A percentile compares a stretch with the other conserved stretches of the same genome.
Conservation (phyloP, 139 green algal species). For the Auxenochlorella pyrenoidosa region DNA sequence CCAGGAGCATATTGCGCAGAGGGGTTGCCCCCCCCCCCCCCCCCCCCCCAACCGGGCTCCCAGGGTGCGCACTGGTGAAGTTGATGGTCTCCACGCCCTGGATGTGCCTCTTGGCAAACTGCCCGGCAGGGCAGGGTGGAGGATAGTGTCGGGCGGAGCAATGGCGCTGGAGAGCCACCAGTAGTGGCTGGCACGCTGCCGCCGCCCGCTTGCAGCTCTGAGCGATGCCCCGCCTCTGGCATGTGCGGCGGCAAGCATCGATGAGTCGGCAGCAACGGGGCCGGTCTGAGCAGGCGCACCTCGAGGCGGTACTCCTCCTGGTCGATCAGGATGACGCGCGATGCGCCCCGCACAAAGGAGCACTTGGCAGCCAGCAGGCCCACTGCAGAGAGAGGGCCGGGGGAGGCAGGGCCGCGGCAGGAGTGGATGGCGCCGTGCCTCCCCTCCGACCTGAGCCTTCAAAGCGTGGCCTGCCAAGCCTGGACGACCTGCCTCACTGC, state of each 20-base stretch:
- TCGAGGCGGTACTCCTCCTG: conserved; percentile 61
- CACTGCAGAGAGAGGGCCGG: conserved; percentile 18
- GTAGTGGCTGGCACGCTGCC: too few species aligned
- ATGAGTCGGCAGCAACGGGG: too few species aligned
- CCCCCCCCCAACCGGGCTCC: not conserved
- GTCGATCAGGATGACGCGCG: conserved; percentile 75
- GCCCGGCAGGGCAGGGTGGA: not conserved
- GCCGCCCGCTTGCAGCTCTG: too few species aligned
- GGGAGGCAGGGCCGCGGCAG: not conserved
- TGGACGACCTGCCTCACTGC: too few species aligned
- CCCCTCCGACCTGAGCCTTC: too few species aligned
- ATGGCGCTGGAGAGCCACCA: too few species aligned
- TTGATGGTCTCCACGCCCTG: conserved; percentile 60
- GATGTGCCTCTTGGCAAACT: conserved; percentile 28
- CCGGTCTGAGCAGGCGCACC: conserved; percentile 36
- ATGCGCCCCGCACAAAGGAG: conserved; percentile 55
- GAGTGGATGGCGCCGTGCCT: not conserved
- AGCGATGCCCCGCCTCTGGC: too few species aligned
- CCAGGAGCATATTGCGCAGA: too few species aligned
- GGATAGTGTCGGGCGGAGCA: too few species aligned
- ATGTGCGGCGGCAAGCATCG: too few species aligned
- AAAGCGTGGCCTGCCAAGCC: too few species aligned
- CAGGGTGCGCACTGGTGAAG: conserved; percentile 47
- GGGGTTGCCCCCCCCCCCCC: too few species aligned
- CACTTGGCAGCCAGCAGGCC: conserved; percentile 81